phyloP scores from a whole-genome alignment of 2,329 filamentous ascomycete species.

The Aspergillus melleus region DNA sequence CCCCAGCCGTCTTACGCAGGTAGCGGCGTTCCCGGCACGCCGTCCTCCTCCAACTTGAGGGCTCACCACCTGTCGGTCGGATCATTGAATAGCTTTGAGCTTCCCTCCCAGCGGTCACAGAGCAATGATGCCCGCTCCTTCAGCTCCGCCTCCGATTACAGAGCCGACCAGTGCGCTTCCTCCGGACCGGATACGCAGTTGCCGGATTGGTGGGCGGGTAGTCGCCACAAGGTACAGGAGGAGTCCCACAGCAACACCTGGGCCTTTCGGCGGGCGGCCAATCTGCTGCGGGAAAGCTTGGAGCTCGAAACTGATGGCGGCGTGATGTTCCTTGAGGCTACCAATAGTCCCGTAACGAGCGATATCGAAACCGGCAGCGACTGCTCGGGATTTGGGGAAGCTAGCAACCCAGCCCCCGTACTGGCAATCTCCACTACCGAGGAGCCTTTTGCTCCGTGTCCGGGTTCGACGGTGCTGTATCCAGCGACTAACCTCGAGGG shows the following conservation, averaged over 20 bases:
- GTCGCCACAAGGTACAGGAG: constrained; percentile 27
- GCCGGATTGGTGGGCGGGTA: constrained; percentile 34
- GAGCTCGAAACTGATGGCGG: constrained; percentile 49
- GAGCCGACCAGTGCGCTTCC: constrained; percentile 27
- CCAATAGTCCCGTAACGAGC: constrained; percentile 23
- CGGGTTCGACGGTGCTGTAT: constrained; percentile 27
- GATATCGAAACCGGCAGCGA: constrained; percentile 33
- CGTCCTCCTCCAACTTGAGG: constrained; percentile 22
- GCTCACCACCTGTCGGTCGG: constrained; percentile 24
- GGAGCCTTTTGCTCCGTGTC: constrained; percentile 35
- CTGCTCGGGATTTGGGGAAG: constrained; percentile 24
- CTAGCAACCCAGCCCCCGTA: constrained; percentile 29
- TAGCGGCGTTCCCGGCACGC: constrained; percentile 23
- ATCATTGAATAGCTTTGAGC: constrained; percentile 24
- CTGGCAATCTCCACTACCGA: constrained; percentile 38
- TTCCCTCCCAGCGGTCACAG: constrained; percentile 25
- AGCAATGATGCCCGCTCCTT: constrained; percentile 29
- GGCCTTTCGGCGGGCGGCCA: constrained; percentile 51
- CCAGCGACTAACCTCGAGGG: constrained; percentile 34
- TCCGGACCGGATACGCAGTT: constrained; percentile 29
- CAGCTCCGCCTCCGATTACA: constrained; percentile 29
- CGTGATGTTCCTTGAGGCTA: constrained; percentile 41
- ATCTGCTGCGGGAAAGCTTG: constrained; percentile 50
- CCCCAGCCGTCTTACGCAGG: constrained; percentile 23
- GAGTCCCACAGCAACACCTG: constrained; percentile 41